Conservation (phyloP, 73 alveolate genomes). For the Paramecium tetraurelia region DNA sequence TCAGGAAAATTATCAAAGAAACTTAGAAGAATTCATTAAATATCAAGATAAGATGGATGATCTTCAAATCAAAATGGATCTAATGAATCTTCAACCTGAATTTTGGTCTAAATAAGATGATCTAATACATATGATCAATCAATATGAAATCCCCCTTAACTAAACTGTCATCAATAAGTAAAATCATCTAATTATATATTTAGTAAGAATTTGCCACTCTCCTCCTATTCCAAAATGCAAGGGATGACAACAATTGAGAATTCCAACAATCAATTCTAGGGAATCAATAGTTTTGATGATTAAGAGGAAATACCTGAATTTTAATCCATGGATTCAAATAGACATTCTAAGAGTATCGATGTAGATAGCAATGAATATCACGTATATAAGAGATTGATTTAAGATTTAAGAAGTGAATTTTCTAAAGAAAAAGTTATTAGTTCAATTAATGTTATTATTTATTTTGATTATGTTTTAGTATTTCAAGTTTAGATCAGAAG, state of each 20-base stretch:
- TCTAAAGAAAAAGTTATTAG: not conserved
- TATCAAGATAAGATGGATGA: not conserved
- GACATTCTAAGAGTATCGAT: not conserved
- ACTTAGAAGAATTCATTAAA: conserved; percentile 2
- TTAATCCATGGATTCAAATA: not conserved
- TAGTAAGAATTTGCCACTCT: not conserved
- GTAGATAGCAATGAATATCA: not conserved
- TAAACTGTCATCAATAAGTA: not conserved
- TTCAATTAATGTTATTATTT: not conserved
- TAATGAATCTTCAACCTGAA: not conserved
- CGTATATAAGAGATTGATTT: not conserved
- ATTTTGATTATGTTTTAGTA: not conserved
- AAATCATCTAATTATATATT: not conserved
- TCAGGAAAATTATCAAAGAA: not conserved
- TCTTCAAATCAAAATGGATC: not conserved
- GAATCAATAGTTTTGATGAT: not conserved
- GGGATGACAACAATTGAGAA: conserved; percentile 7
- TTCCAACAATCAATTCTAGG: not conserved
- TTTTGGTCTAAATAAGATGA: conserved; percentile 34
- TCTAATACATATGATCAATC: not conserved
- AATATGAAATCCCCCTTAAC: not conserved
- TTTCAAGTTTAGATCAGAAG: not conserved
- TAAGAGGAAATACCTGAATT: not conserved
- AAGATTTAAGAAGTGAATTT: not conserved
- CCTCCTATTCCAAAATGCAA: not conserved